Evolutionary conservation across 768 basidiomycete genomes (phyloP).

Genomic region (Crepidotus variabilis): DNA sequence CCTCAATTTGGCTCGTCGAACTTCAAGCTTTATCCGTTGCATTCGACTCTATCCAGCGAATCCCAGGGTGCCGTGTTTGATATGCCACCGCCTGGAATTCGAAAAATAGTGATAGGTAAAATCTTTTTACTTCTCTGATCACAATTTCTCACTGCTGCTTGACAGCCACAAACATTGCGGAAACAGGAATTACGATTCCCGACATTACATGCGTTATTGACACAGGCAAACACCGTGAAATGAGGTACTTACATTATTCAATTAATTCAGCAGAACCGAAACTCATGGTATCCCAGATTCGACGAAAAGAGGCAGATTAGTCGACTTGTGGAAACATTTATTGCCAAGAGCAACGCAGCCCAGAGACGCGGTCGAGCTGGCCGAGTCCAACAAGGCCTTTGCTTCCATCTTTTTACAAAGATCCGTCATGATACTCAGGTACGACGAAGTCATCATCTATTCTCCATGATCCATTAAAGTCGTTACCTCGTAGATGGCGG

Average conservation of each 20-base stretch:
- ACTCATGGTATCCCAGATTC: conserved; percentile 47
- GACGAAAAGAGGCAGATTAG: conserved; percentile 98
- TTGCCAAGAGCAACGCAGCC: conserved; percentile 88
- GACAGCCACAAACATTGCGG: conserved; percentile 86
- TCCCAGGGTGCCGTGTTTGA: conserved; percentile 91
- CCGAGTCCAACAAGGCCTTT: conserved; percentile 83
- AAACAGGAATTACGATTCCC: conserved; percentile 98
- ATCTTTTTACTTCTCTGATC: conserved; percentile 5
- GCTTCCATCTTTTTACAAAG: conserved; percentile 95
- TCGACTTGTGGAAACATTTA: conserved; percentile 84
- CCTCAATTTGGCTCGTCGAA: conserved; percentile 57
- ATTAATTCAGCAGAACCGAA: not conserved
- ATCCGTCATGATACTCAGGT: conserved; percentile 78
- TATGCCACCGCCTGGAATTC: conserved; percentile 68
- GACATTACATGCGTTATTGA: conserved; percentile 98
- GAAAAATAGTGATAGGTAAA: conserved; percentile 93
- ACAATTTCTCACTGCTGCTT: conserved; percentile 4
- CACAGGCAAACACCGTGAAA: conserved; percentile 89
- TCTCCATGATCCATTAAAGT: not conserved
- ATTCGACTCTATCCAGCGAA: conserved; percentile 91
- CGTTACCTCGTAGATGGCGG: conserved; percentile 59
- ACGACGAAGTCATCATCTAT: conserved; percentile 9
- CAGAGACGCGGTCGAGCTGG: conserved; percentile 90
- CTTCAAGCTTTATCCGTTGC: conserved; percentile 82
- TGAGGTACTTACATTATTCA: conserved; percentile 54